Conservation (phyloP, 164 flowering plant species). For the Tinospora cordifolia region DNA sequence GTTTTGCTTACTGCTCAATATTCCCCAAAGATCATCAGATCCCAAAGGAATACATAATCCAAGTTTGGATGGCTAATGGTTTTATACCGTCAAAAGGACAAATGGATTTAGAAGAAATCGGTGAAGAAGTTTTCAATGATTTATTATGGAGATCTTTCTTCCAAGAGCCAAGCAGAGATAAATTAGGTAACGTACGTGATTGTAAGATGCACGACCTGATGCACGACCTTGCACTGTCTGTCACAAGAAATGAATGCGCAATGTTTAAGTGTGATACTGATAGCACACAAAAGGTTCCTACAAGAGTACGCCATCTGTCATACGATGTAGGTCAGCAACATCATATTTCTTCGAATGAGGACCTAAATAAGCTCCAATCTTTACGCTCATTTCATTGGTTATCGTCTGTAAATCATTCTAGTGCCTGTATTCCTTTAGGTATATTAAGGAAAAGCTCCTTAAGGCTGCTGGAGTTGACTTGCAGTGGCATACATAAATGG, state of each 20-base stretch:
- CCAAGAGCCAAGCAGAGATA: conserved; percentile 2
- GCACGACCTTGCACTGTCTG: neutral
- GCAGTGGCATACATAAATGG: no score
- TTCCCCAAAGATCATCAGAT: conserved; percentile 17
- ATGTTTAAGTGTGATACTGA: neutral
- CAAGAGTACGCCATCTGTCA: neutral
- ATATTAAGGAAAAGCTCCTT: no score
- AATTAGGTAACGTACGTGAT: neutral
- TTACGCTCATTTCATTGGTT: neutral
- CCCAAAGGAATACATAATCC: conserved; percentile 7
- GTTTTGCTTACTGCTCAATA: conserved; percentile 22
- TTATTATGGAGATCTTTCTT: conserved; percentile 9
- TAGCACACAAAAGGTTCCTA: neutral
- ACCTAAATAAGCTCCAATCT: no score
- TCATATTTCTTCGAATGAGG: no score
- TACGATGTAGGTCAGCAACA: neutral
- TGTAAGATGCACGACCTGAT: neutral
- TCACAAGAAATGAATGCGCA: neutral
- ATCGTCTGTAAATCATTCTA: no score
- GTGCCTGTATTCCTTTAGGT: no score
- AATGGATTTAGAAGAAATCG: conserved; percentile 4
- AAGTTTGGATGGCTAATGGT: conserved; percentile 16
- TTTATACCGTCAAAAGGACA: no score
- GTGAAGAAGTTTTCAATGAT: neutral
- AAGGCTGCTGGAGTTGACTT: neutral